phyloP scores from a whole-genome alignment of 2,329 filamentous ascomycete genomes.

The Diplodia mutila region DNA sequence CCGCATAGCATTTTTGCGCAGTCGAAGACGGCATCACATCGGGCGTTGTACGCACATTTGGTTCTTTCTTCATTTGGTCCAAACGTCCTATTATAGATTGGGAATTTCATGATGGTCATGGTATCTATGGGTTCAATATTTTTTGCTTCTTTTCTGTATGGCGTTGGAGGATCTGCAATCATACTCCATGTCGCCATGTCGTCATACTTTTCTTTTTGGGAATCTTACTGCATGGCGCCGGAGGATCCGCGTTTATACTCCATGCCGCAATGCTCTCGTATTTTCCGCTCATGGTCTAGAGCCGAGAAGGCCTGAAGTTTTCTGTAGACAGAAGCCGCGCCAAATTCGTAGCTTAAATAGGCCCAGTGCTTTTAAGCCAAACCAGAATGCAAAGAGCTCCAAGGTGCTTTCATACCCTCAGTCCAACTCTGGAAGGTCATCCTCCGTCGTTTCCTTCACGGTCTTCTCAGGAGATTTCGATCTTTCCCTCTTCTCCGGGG shows the following conservation, averaged over 20 bases:
- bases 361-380: not conserved
- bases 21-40: not conserved
- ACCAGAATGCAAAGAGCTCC: not conserved
- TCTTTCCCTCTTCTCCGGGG: not conserved
- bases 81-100: not conserved
- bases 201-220: not conserved
- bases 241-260: not conserved
- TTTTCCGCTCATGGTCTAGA: not conserved
- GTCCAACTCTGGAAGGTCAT: not conserved
- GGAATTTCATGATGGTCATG: not conserved
- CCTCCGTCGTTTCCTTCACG: not conserved
- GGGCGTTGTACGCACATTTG: not conserved
- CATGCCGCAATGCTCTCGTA: not conserved
- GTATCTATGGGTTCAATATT: not conserved
- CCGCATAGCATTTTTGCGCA: not conserved
- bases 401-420: not conserved
- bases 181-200: slow-evolving; percentile 4
- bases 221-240: not conserved
- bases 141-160: not conserved
- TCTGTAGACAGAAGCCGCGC: not conserved
- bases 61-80: not conserved
- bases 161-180: not conserved
- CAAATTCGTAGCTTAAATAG: not conserved
- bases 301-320: not conserved
- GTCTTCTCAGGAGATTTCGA: not conserved